These are phyloP conservation scores for Citrus maxima DNA, from an alignment of 345 rosid genomes.

Conservation along the genomic window DNA sequence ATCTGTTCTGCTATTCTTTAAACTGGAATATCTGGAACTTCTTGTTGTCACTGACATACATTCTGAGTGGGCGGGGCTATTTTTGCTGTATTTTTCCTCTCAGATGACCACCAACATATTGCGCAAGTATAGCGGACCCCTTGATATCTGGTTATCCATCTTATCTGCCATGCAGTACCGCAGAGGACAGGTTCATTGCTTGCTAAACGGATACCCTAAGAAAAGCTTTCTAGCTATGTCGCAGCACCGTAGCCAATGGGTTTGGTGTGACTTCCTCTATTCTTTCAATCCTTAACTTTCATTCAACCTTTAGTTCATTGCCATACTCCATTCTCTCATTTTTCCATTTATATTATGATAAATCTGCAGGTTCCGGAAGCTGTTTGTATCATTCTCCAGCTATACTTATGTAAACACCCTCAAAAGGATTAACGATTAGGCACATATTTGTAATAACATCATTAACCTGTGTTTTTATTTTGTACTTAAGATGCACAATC, in stretches of 20 bases:
- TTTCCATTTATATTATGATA: not conserved
- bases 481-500: too few relatives aligned
- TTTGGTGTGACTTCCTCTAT: slow-evolving; percentile 47
- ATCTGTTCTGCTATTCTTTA: not conserved
- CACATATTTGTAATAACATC: not conserved
- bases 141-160: slow-evolving; percentile 65
- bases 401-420: slow-evolving; percentile 63
- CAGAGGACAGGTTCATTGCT: slow-evolving; percentile 24
- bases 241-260: slow-evolving; percentile 83
- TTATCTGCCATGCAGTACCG: slow-evolving; percentile 17
- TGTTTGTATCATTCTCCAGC: slow-evolving; percentile 77
- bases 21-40: not conserved
- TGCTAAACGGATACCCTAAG: slow-evolving; percentile 49
- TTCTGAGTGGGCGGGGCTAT: not conserved
- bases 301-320: too few relatives aligned
- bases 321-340: too few relatives aligned
- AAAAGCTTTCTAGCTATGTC: slow-evolving; percentile 78
- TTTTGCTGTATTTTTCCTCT: not conserved
- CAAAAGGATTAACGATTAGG: slow-evolving; percentile 31
- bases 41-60: not conserved
- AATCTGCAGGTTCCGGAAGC: slow-evolving; percentile 73
- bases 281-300: not conserved
- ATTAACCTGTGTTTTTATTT: not conserved
- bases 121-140: slow-evolving; percentile 77
- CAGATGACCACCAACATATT: slow-evolving; percentile 61